Conservation (phyloP, 805 yeast species). For the Komagataella kurtzmanii region DNA sequence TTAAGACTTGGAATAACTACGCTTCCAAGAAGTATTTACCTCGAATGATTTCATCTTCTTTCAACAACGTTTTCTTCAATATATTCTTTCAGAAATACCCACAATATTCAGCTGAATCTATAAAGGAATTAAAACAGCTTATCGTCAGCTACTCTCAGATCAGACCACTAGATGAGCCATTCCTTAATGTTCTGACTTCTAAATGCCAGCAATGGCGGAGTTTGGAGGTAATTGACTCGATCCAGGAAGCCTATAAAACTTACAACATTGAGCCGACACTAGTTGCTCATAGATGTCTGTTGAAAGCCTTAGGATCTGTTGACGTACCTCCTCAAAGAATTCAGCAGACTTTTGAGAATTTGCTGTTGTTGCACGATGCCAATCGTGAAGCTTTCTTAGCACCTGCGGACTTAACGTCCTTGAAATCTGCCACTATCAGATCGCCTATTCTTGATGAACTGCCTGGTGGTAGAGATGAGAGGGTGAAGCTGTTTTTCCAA, state of each 20-base stretch:
- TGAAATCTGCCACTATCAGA: constrained; percentile 61
- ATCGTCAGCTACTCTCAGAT: constrained; percentile 41
- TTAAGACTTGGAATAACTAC: constrained; percentile 42
- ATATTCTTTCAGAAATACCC: constrained; percentile 53
- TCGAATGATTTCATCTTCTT: constrained; percentile 59
- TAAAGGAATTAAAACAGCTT: constrained; percentile 39
- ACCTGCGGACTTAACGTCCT: constrained; percentile 75
- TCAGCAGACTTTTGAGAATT: constrained; percentile 19
- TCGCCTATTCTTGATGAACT: constrained; percentile 21
- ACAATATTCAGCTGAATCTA: constrained; percentile 37
- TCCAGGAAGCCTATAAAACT: constrained; percentile 43
- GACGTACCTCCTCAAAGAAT: constrained; percentile 41
- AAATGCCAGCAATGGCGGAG: constrained; percentile 58
- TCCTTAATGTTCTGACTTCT: constrained; percentile 62
- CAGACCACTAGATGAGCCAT: constrained; percentile 63
- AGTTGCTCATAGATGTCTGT: constrained; percentile 57
- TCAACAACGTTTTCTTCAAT: constrained; percentile 56
- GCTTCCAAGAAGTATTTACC: constrained; percentile 33
- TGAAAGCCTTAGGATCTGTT: constrained; percentile 62
- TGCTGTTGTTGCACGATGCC: constrained; percentile 28
- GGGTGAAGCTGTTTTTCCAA: constrained; percentile 40
- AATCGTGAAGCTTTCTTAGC: constrained; percentile 53
- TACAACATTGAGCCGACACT: constrained; percentile 48
- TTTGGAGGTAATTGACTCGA: constrained; percentile 47
- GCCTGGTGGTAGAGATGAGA: constrained; percentile 16